A percentile compares a stretch with the other conserved stretches of the same genome.
These are phyloP conservation scores for Hyaloperonospora brassicae DNA, from an alignment of 352 stramenopile genomes.

Conservation along the genomic window DNA sequence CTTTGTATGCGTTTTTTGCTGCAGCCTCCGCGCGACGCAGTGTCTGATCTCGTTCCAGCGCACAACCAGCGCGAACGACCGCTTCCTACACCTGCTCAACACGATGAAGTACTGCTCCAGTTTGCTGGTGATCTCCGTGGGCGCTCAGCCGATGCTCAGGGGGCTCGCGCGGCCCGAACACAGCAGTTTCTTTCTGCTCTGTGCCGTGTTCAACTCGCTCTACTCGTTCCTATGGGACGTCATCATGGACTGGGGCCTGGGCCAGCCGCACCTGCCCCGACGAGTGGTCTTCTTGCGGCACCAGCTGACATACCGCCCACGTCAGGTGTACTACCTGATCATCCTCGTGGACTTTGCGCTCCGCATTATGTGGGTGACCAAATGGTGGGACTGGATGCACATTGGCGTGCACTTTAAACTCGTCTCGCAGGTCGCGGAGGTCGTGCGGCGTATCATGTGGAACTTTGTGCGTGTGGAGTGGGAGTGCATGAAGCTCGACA, in stretches of 20 bases:
- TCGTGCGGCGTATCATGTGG: constrained; percentile 89
- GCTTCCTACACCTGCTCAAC: constrained; percentile 77
- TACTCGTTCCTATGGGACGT: constrained; percentile 97
- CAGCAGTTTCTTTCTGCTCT: constrained; percentile 67
- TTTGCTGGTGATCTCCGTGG: constrained; percentile 68
- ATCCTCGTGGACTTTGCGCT: constrained; percentile 91
- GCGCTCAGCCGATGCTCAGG: constrained; percentile 68
- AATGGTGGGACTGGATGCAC: constrained; percentile 77
- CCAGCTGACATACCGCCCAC: constrained; percentile 52
- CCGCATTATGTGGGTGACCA: constrained; percentile 92
- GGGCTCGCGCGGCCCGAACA: constrained; percentile 38
- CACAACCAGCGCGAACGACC: constrained; percentile 55
- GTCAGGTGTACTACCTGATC: constrained; percentile 85
- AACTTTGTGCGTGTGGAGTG: constrained; percentile 91
- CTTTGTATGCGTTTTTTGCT: constrained; percentile 7
- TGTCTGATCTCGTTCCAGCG: constrained; percentile 78
- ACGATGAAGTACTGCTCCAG: constrained; percentile 84
- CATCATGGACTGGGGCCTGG: constrained; percentile 94
- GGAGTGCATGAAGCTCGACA: constrained; percentile 83
- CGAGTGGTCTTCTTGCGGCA: constrained; percentile 49
- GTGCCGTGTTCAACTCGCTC: constrained; percentile 87
- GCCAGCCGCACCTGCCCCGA: constrained; percentile 49
- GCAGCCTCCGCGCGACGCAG: constrained; percentile 67
- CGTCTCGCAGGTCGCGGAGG: constrained; percentile 85
- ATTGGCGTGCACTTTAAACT: constrained; percentile 76